phyloP scores from a whole-genome alignment of 148 eudicot species.

The Polygonum maritimum region DNA sequence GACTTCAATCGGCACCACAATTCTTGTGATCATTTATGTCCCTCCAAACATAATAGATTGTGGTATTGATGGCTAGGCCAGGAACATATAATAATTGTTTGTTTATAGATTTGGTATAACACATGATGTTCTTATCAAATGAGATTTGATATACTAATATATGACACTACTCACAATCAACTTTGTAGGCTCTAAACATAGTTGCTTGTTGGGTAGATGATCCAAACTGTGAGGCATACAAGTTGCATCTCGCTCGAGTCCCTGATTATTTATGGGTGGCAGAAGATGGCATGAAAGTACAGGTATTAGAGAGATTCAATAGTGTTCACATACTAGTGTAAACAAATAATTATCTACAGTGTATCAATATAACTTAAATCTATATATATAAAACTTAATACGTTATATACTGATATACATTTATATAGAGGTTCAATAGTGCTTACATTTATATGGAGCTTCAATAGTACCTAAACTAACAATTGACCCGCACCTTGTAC shows the following conservation, averaged over 20 bases:
- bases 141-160: background rate
- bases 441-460: too few relatives aligned
- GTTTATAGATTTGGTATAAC: too few relatives aligned
- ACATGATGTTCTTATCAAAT: background rate
- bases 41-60: too few relatives aligned
- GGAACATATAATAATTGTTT: too few relatives aligned
- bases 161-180: background rate
- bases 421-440: too few relatives aligned
- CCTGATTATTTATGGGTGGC: constrained; percentile 30
- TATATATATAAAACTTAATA: too few relatives aligned
- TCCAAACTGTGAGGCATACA: constrained; percentile 16
- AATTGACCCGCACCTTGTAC: too few relatives aligned
- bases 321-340: background rate
- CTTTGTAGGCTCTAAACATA: constrained; percentile 21
- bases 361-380: background rate
- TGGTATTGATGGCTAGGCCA: too few relatives aligned
- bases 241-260: constrained; percentile 27
- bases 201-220: constrained; percentile 33
- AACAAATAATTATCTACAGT: background rate
- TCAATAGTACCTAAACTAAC: too few relatives aligned
- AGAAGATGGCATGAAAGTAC: constrained; percentile 30
- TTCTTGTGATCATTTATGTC: too few relatives aligned
- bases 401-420: too few relatives aligned
- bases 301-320: background rate
- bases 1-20: too few relatives aligned